Evolutionary conservation across 345 rosid species (phyloP), one percentile per base, ranked within the genome.

Genomic region (Eucalyptus polyanthemos): DNA sequence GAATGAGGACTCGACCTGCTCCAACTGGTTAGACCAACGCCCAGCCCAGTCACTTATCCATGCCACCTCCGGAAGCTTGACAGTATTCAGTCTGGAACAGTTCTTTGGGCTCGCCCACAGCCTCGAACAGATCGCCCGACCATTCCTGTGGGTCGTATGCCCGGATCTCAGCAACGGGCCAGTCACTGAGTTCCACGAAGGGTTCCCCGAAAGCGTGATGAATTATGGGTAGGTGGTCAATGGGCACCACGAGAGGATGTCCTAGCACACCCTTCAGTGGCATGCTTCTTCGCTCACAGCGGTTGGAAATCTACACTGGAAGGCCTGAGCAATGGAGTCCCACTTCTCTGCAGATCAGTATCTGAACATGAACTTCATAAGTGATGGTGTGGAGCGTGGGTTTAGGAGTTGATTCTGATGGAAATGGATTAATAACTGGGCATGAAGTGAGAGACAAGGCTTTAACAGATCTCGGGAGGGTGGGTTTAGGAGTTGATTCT

Each of bases 11-110:
- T 85, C 85, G 29, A 80, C 92, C 56, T 91, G 93, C 90, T 88
- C 89, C 80, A 50, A 60, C 85, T 95, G 94, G 96, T 93, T 95
- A 14, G 93, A 95, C 80, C 86, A 92, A 31, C 93, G 88, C 47
- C 88, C 92, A 27, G 19, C 89, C 6, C 83, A 89, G 3, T 92
- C 95, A 2, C 93, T 94, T 24, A 90, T 94, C 15, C 95, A 95
- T 81, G 90, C 91, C 81, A 92, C 97, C 19, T 94, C 94, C 67
- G 94, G 95, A 9, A 94, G 94, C 88, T 2, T 87, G 7, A 72
- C 69, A 3, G 37, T 87, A 44, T 34, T 91, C 25, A 89, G 86
- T 45, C 90, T 90, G 34, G 50, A 90, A 17, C 93, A 95, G 60
- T 90, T 95, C 1, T 83, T 90, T 1, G 95, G 93, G 88, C 87